Percentiles rank a stretch among this genome's conserved stretches.
Conservation (phyloP, 768 basidiomycete genomes). For the Tylopilus subfusipes region DNA sequence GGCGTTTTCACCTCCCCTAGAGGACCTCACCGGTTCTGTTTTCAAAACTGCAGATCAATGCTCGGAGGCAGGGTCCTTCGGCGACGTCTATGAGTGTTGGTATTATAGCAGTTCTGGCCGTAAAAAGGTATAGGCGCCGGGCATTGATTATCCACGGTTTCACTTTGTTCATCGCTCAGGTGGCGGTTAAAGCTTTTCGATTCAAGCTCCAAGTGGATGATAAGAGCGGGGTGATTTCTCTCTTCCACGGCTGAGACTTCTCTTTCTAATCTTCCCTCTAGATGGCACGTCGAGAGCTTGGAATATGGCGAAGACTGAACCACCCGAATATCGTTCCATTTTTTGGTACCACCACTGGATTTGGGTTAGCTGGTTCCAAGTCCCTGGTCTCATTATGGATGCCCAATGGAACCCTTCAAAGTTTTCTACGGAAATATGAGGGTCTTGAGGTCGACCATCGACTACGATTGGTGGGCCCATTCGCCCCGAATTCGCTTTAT, state of each 20-base stretch:
- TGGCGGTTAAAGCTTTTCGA: constrained; percentile 1
- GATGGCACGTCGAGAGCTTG: constrained; percentile 2
- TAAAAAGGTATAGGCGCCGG: neutral
- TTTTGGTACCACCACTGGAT: neutral
- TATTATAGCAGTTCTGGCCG: neutral
- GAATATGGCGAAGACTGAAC: neutral
- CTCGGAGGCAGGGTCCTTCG: neutral
- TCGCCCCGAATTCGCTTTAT: accelerated
- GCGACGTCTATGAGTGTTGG: neutral
- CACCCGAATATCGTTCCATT: constrained; percentile 2
- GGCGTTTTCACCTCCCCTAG: too few species aligned
- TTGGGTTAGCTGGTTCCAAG: neutral
- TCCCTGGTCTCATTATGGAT: constrained; percentile 30
- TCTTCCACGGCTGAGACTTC: neutral
- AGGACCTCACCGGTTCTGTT: neutral
- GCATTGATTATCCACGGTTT: too few species aligned
- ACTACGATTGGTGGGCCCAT: neutral
- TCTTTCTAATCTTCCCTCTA: neutral
- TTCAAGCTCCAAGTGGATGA: neutral
- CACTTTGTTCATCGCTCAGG: neutral
- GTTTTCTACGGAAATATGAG: neutral
- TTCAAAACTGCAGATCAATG: neutral
- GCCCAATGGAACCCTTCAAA: constrained; percentile 16
- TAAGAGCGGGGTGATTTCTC: neutral
- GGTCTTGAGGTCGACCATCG: neutral